Evolutionary conservation across 2,329 filamentous ascomycete species (phyloP).

Genomic region (Shiraia sp.): DNA sequence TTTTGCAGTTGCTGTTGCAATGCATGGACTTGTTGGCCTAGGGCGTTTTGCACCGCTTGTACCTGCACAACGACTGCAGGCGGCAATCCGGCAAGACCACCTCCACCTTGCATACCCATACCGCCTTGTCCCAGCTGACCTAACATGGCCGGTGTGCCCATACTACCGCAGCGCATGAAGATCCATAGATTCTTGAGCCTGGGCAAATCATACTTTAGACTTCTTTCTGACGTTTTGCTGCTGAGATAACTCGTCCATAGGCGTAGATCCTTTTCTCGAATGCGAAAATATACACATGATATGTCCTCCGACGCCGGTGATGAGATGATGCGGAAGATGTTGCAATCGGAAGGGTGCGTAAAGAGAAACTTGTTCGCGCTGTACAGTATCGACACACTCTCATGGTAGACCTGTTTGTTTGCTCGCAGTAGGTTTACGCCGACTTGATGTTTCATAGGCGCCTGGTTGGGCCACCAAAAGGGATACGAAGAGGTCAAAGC

Average conservation of each 20-base stretch:
- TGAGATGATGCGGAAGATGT: constrained; percentile 44
- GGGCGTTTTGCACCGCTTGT: constrained; percentile 27
- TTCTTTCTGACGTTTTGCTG: constrained; percentile 32
- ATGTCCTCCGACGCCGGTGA: constrained; percentile 33
- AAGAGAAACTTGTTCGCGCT: constrained; percentile 43
- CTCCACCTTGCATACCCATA: constrained; percentile 3
- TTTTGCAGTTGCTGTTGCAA: constrained; percentile 32
- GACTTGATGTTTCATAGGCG: constrained; percentile 24
- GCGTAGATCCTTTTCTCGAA: constrained; percentile 42
- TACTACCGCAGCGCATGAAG: constrained; percentile 33
- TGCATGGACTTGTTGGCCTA: constrained; percentile 31
- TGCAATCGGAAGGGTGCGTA: constrained; percentile 45
- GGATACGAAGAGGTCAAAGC: constrained; percentile 36
- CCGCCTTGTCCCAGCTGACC: constrained; percentile 10
- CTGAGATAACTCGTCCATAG: constrained; percentile 44
- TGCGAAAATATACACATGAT: constrained; percentile 38
- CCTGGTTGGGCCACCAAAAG: constrained; percentile 38
- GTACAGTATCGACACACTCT: constrained; percentile 43
- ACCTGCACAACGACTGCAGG: constrained; percentile 24
- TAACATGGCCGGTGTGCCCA: constrained; percentile 19
- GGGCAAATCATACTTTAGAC: constrained; percentile 39
- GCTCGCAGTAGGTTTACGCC: constrained; percentile 32
- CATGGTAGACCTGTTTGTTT: constrained; percentile 35
- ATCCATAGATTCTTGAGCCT: constrained; percentile 42
- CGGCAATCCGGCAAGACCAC: constrained; percentile 8